Evolutionary conservation across 2,329 filamentous ascomycete genomes (phyloP), one percentile per base, ranked within the genome.

Genomic region (Ilyonectria sp.): DNA sequence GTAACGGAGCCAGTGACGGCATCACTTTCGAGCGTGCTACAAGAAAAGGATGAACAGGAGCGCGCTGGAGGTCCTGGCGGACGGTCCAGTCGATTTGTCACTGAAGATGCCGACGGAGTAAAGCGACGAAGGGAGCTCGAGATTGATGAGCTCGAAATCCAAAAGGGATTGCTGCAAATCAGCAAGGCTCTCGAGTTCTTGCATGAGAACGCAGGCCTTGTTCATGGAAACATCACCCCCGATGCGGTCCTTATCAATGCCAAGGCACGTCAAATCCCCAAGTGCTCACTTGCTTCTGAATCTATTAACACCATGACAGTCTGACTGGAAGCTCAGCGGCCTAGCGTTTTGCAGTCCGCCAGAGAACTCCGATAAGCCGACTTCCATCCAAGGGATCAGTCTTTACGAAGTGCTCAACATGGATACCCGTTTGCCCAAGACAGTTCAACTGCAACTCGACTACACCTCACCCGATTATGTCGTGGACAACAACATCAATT

Each of bases 281-380:
- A 50, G 43, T 17, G 9, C 33, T 31, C 19, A 43, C 17, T 35
- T 33, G 47, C 5, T 21, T 33, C 29, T 17, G 10, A 7, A 46
- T 50, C 33, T 40, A 67, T 79, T 83, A 77, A 84, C 75, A 63
- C 54, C 21, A 31, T 31, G 69, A 76, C 76, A 93, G 91, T 97
- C 94, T 54, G 96, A 99, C 81, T 99, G 96, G 96, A 99, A 99
- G 80, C 93, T 99, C 68, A 95, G 94, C 74, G 96, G 95, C n/a
- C 87, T 99, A 44, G 90, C 93, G 0, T 99, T 98, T 80, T 94
- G 93, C 78, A 93, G 93, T 52, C 93, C 94, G 15, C 90, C 93
- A 55, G 93, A 94, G 73, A 88, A 89, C 74, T 93, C 93, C 21
- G 91, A 90, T 31, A 91, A 92, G 72, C 86, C 91, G 52, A 93